A percentile compares a stretch with the other conserved stretches of the same genome.
Evolutionary conservation across 352 stramenopile genomes (phyloP).

Genomic region (Elongisporangium undulatum): DNA sequence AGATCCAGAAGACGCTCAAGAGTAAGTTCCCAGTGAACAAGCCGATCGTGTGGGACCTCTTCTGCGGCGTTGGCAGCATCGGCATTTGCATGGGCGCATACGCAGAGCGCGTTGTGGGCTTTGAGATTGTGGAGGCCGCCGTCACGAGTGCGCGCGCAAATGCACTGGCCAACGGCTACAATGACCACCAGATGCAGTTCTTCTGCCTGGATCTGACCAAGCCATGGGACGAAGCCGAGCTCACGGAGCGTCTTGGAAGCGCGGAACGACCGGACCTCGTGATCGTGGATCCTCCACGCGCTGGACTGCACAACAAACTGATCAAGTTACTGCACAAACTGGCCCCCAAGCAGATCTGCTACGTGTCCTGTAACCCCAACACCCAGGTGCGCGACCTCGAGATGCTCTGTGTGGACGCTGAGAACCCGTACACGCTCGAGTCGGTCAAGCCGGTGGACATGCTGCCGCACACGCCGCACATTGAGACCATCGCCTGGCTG

Average conservation of each 20-base stretch:
- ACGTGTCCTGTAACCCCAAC: slow-evolving; percentile 75
- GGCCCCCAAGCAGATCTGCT: slow-evolving; percentile 46
- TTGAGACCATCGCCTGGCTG: slow-evolving; percentile 75
- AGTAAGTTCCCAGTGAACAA: slow-evolving; percentile 11
- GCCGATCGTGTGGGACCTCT: slow-evolving; percentile 74
- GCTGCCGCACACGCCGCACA: slow-evolving; percentile 75
- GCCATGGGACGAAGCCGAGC: slow-evolving; percentile 36
- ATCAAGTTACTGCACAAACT: slow-evolving; percentile 48
- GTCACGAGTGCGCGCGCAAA: slow-evolving; percentile 53
- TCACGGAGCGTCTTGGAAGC: slow-evolving; percentile 19
- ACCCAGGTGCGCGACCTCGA: slow-evolving; percentile 60
- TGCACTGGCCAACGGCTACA: slow-evolving; percentile 54
- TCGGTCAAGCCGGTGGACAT: slow-evolving; percentile 70
- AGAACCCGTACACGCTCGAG: slow-evolving; percentile 32
- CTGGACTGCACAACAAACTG: slow-evolving; percentile 65
- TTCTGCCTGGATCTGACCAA: slow-evolving; percentile 56
- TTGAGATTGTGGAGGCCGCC: slow-evolving; percentile 60
- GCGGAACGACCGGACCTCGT: slow-evolving; percentile 43
- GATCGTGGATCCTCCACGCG: slow-evolving; percentile 71
- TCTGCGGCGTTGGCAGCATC: slow-evolving; percentile 78
- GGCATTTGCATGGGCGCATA: slow-evolving; percentile 63
- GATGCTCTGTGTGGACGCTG: slow-evolving; percentile 21
- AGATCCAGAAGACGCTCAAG: slow-evolving; percentile 37
- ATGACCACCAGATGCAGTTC: slow-evolving; percentile 51
- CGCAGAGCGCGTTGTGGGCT: slow-evolving; percentile 46